Conservation (phyloP, 192 early-diverging fungal species). For the Linnemannia zychae region DNA sequence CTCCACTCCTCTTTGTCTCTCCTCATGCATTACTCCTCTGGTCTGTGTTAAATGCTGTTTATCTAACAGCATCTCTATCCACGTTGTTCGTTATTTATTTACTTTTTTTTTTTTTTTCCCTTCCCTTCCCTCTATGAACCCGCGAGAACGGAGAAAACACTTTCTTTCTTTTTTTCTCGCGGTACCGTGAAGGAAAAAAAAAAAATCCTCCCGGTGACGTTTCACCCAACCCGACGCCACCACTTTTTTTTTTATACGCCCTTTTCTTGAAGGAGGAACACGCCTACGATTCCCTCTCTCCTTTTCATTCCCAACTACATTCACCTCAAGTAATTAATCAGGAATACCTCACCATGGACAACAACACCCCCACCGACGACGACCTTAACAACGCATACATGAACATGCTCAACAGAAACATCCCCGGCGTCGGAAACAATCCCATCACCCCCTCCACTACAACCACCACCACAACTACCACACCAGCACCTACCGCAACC, state of each 20-base stretch:
- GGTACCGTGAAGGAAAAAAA: not conserved
- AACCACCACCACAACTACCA: not conserved
- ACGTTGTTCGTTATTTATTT: too few species aligned
- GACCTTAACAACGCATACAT: constrained; percentile 32
- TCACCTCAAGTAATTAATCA: not conserved
- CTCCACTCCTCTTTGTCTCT: too few species aligned
- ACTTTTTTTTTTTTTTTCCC: too few species aligned
- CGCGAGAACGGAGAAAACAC: too few species aligned
- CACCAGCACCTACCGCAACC: not conserved
- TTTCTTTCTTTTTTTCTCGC: not conserved
- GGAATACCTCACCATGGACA: not conserved
- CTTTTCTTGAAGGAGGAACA: not conserved
- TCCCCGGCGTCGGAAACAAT: constrained; percentile 39
- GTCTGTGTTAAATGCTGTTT: too few species aligned
- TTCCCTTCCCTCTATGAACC: too few species aligned
- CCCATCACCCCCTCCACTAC: not conserved
- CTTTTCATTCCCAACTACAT: too few species aligned
- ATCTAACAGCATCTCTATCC: too few species aligned
- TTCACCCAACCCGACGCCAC: not conserved
- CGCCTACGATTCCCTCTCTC: too few species aligned
- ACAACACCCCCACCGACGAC: constrained; percentile 3
- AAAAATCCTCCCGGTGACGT: not conserved
- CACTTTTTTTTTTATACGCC: too few species aligned
- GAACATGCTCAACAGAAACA: constrained; percentile 41
- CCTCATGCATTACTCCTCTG: too few species aligned